Base-by-base conservation (phyloP, 495 filamentous ascomycete genomes). In the Coniosporium apollinis region DNA sequence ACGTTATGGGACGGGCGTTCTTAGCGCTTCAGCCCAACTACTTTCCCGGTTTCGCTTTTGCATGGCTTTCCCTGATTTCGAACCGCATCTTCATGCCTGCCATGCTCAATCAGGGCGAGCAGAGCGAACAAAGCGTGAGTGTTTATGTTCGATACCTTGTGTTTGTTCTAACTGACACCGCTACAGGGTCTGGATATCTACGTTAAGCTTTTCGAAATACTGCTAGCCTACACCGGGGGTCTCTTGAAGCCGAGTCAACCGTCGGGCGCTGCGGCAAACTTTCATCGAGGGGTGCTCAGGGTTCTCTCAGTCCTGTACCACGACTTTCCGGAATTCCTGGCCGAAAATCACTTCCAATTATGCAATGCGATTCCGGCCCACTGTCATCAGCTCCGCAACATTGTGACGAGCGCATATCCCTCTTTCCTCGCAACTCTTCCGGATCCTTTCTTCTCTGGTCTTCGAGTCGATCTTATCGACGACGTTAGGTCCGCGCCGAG, bases 311-410 rank as follows among this genome's bases (percentile, higher is more conserved):
- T 94, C 22, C 62, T 99, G 31, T 79, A 91, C 38, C 89, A 96
- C 44, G 89, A 99, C 51, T 94, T 82, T 56, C 82, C 85, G 0
- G 85, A 92, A 37, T 96, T 93, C 53, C 64, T 96, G 28, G 76
- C 78, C 19, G 80, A 87, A 44, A 80, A 89, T 50, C 80, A 92
- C 44, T 75, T 78, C 43, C 72, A 76, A 38, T 71, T 99, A 29
- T 85, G 80, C 65, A 78, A 83, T 51, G 72, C 72, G 45, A 81
- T 96, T 33, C 84, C 91, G 1, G 66, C 70, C 16, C 81, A 91
- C 46, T 87, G 79, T 49, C 74, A 75, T 18, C 89, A 99, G 54
- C 68, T 96, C 37, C 76, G 81, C 43, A 96, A 93, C 54, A 62
- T 94, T 22, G 70, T 96, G 29, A 69, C 94, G 33, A 79, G 78